Percentiles rank a stretch among this genome's conserved stretches.
These are phyloP conservation scores for Taphrina populina DNA, from an alignment of 1,139 yeast genomes.

Conservation along the genomic window DNA sequence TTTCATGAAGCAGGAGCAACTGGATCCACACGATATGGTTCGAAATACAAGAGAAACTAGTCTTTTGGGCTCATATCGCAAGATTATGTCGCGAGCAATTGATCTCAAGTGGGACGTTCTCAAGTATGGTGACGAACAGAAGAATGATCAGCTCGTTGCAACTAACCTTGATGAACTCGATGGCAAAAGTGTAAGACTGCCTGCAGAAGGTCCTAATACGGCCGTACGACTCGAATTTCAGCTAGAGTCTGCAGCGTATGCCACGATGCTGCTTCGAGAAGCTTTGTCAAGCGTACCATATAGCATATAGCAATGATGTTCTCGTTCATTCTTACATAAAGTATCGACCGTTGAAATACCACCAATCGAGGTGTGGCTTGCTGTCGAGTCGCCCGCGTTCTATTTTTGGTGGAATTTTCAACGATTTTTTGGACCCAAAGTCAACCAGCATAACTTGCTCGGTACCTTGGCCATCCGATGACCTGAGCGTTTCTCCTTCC, in stretches of 20 bases:
- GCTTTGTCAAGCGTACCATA: constrained; percentile 32
- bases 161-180: constrained; percentile 75
- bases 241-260: constrained; percentile 85
- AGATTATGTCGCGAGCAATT: constrained; percentile 66
- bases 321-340: no score
- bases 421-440: no score
- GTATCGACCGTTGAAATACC: no score
- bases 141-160: constrained; percentile 59
- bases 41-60: constrained; percentile 86
- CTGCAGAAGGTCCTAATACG: constrained; percentile 36
- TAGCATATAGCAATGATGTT: constrained; percentile 21
- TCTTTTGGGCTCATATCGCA: constrained; percentile 84
- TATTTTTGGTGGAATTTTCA: no score
- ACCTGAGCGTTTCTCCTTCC: no score
- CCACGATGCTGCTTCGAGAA: constrained; percentile 82
- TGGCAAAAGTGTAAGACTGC: constrained; percentile 38
- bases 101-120: constrained; percentile 64
- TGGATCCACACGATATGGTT: constrained; percentile 82
- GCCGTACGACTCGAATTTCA: constrained; percentile 72
- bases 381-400: no score
- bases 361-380: no score
- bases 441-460: no score
- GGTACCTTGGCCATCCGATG: no score
- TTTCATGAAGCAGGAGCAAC: constrained; percentile 73
- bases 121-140: constrained; percentile 60